Conservation (phyloP, 805 yeast species). For the Barnettozyma salicaria region DNA sequence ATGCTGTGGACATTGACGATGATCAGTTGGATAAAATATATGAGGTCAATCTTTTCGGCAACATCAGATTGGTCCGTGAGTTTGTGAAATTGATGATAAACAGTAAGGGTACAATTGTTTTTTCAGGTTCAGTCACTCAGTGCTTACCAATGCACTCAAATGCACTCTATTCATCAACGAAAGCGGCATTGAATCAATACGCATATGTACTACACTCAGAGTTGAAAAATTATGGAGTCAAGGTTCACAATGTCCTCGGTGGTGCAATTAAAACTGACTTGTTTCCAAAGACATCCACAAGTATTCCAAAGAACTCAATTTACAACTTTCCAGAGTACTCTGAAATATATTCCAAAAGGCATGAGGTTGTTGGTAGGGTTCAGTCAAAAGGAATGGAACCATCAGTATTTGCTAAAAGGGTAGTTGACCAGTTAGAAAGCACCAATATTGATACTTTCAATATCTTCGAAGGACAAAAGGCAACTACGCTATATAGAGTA, state of each 20-base stretch:
- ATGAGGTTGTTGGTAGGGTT: slow-evolving; percentile 4
- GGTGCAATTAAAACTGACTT: slow-evolving; percentile 38
- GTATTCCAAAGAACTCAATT: slow-evolving; percentile 17
- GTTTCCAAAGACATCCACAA: slow-evolving; percentile 11
- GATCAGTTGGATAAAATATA: slow-evolving; percentile 20
- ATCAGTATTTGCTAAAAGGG: slow-evolving; percentile 34
- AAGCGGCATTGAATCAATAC: slow-evolving; percentile 39
- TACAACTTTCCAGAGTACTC: slow-evolving; percentile 19
- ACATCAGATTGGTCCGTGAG: slow-evolving; percentile 34
- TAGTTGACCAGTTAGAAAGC: slow-evolving; percentile 31
- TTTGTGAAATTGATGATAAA: slow-evolving; percentile 31
- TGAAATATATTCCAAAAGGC: slow-evolving; percentile 11
- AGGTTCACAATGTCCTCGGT: slow-evolving; percentile 36
- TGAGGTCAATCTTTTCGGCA: slow-evolving; percentile 36
- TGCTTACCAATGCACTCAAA: slow-evolving; percentile 34
- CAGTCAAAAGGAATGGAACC: slow-evolving; percentile 27
- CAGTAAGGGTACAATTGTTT: slow-evolving; percentile 35
- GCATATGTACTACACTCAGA: slow-evolving; percentile 34
- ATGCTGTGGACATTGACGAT: slow-evolving; percentile 32
- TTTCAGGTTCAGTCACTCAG: slow-evolving; percentile 36
- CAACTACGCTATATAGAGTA: slow-evolving; percentile 10
- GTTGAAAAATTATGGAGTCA: slow-evolving; percentile 36
- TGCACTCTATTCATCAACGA: slow-evolving; percentile 33
- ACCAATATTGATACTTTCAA: slow-evolving; percentile 15
- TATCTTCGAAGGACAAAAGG: slow-evolving; percentile 20